Evolutionary conservation across 225 moss, liverwort and hornwort genomes (phyloP), one percentile per base, ranked within the genome.

Genomic region (Sphagnum contortum): DNA sequence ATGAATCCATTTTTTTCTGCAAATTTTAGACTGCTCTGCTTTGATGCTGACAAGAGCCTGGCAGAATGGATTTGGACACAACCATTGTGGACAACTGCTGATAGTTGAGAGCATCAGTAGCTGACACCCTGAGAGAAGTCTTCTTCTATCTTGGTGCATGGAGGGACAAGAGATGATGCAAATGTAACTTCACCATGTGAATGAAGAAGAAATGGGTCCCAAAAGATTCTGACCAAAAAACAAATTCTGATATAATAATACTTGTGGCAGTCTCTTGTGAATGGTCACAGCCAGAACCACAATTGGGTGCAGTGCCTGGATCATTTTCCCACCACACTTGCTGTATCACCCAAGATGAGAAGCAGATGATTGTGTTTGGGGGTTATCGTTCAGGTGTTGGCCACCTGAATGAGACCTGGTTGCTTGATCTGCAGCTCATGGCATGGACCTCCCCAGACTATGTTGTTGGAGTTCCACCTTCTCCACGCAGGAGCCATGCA

Each of bases 291-390:
- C 78, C 78, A 47, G 85, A 87, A 62, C 68, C 72, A 50, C 64
- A 70, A 48, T 55, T 77, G 47, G 83, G 87, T 71, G 77, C 84
- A 53, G 70, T 77, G 60, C 93, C 91, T 45, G 87, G 79, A 50
- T 82, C 87, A 5, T 77, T 93, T 62, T 89, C 93, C 62, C 98
- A 99, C 61, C 92, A 99, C 67, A 93, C 91, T 4, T 82, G 87
- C 49, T 99, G 98, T 66, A 65, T 99, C 62, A 85, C 83, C 55
- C 56, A 78, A 48, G 73, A 86, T 59, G 73, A 73, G n/a, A 73
- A 70, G 51, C 64, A 73, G 55, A 87, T 99, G 93, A 81, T 99
- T 56, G 72, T 93, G 8, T 99, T 93, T 72, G 93, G 98, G 14
- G 98, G 93, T 55, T 93, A 99, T 61, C 82, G 93, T 59, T 91